phyloP scores from a whole-genome alignment of 192 early-diverging fungal genomes.

The Coemansia sp. region DNA sequence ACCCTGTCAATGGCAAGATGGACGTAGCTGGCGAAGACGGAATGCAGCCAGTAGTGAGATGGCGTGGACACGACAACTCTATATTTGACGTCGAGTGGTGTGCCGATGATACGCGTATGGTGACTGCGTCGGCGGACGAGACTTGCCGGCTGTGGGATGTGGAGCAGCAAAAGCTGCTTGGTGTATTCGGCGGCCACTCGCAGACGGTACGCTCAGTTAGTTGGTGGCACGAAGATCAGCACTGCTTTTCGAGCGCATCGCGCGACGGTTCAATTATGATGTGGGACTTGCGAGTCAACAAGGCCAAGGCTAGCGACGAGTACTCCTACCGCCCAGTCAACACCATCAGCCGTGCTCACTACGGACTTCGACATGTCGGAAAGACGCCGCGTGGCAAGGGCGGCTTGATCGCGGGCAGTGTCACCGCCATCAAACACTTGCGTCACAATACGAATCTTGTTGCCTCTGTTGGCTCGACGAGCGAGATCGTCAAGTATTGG shows the following conservation, averaged over 20 bases:
- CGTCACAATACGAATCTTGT: slow-evolving; percentile 28
- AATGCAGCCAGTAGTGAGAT: slow-evolving; percentile 22
- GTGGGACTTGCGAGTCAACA: slow-evolving; percentile 76
- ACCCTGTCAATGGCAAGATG: slow-evolving; percentile 22
- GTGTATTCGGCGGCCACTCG: slow-evolving; percentile 65
- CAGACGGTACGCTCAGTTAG: slow-evolving; percentile 73
- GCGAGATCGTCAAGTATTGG: slow-evolving; percentile 76
- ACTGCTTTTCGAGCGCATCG: slow-evolving; percentile 68
- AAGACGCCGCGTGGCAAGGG: slow-evolving; percentile 21
- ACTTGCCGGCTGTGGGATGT: slow-evolving; percentile 76
- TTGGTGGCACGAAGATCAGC: slow-evolving; percentile 59
- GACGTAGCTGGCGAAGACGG: slow-evolving; percentile 14
- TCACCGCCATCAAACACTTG: slow-evolving; percentile 31
- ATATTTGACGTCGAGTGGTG: slow-evolving; percentile 85
- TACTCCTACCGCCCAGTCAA: slow-evolving; percentile 38
- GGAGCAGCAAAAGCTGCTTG: slow-evolving; percentile 58
- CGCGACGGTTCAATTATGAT: slow-evolving; percentile 74
- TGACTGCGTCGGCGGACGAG: slow-evolving; percentile 79
- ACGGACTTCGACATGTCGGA: slow-evolving; percentile 10
- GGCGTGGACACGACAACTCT: slow-evolving; percentile 73
- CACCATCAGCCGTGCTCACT: slow-evolving; percentile 35
- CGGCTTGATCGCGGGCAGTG: slow-evolving; percentile 19
- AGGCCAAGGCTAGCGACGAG: slow-evolving; percentile 12
- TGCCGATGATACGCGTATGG: slow-evolving; percentile 63
- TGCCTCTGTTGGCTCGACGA: slow-evolving; percentile 41